Conservation (phyloP, 148 eudicot species). For the Dysphania ambrosioides region DNA sequence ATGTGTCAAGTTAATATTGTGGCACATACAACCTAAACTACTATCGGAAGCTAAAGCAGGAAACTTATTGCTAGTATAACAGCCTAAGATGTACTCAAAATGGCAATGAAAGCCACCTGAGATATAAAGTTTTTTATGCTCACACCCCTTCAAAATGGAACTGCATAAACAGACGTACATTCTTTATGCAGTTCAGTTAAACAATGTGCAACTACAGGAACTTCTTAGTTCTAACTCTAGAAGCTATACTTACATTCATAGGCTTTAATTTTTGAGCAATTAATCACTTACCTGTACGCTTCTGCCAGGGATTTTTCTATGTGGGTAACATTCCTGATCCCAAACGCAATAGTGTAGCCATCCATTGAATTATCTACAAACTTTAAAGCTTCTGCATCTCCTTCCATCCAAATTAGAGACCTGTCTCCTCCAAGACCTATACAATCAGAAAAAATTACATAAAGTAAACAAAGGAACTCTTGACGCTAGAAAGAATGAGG, state of each 20-base stretch:
- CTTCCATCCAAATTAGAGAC: slow-evolving; percentile 90
- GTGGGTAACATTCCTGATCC: slow-evolving; percentile 96
- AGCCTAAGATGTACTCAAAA: not conserved
- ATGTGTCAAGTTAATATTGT: not conserved
- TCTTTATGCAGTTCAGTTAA: not conserved
- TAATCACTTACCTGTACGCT: slow-evolving; percentile 61
- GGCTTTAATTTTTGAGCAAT: not conserved
- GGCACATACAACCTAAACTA: not conserved
- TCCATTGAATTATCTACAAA: slow-evolving; percentile 87
- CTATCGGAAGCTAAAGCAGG: not conserved
- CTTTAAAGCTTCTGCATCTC: slow-evolving; percentile 82
- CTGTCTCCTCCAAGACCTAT: slow-evolving; percentile 55
- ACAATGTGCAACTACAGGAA: not conserved
- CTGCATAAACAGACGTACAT: not conserved
- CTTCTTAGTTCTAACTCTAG: not conserved
- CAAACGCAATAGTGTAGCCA: slow-evolving; percentile 94
- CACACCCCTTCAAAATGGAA: not conserved
- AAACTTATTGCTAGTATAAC: not conserved
- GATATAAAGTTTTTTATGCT: not conserved
- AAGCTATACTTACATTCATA: not conserved
- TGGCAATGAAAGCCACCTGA: not conserved
- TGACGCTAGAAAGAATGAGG: not conserved
- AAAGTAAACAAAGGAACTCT: not conserved
- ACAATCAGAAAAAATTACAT: not conserved
- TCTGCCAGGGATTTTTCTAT: slow-evolving; percentile 89